Percentiles rank a stretch among this genome's conserved stretches.
Conservation (phyloP, 2,329 filamentous ascomycete genomes). For the Aspergillus fijiensis region DNA sequence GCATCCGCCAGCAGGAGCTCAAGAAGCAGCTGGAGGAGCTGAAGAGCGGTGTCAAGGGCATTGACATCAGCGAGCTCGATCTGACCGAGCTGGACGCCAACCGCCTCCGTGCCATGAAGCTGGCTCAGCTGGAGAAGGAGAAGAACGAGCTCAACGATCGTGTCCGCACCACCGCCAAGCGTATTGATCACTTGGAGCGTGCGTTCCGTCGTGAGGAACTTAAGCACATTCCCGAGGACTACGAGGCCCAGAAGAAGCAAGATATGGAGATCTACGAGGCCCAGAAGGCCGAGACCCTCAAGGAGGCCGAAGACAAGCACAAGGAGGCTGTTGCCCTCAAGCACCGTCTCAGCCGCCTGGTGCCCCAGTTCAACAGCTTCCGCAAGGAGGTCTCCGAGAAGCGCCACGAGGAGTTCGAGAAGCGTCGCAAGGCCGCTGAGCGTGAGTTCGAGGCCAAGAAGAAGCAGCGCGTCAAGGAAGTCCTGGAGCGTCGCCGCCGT, state of each 20-base stretch:
- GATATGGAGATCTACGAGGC: conserved; percentile 80
- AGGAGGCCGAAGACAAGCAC: conserved; percentile 82
- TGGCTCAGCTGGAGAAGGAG: conserved; percentile 93
- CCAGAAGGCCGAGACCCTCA: conserved; percentile 72
- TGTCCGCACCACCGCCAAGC: conserved; percentile 87
- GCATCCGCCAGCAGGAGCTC: conserved; percentile 87
- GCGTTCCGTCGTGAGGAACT: conserved; percentile 93
- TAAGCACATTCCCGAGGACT: conserved; percentile 86
- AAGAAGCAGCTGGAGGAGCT: conserved; percentile 91
- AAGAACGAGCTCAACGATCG: conserved; percentile 95
- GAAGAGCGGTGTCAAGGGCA: conserved; percentile 79
- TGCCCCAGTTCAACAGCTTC: conserved; percentile 82
- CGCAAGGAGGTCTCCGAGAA: conserved; percentile 78
- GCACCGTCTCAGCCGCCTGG: conserved; percentile 81
- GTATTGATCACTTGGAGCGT: conserved; percentile 94
- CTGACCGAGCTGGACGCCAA: conserved; percentile 85
- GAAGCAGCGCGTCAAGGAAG: conserved; percentile 80
- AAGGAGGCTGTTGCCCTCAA: conserved; percentile 90
- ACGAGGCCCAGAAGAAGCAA: conserved; percentile 73
- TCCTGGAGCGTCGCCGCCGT: conserved; percentile 75
- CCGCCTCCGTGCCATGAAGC: conserved; percentile 88
- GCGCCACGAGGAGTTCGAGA: conserved; percentile 93
- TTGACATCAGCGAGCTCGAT: conserved; percentile 70
- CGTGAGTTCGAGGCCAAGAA: conserved; percentile 92
- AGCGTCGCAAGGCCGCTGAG: conserved; percentile 85